These are phyloP conservation scores for Collybia mongolica DNA, from an alignment of 768 basidiomycete genomes.

Conservation along the genomic window DNA sequence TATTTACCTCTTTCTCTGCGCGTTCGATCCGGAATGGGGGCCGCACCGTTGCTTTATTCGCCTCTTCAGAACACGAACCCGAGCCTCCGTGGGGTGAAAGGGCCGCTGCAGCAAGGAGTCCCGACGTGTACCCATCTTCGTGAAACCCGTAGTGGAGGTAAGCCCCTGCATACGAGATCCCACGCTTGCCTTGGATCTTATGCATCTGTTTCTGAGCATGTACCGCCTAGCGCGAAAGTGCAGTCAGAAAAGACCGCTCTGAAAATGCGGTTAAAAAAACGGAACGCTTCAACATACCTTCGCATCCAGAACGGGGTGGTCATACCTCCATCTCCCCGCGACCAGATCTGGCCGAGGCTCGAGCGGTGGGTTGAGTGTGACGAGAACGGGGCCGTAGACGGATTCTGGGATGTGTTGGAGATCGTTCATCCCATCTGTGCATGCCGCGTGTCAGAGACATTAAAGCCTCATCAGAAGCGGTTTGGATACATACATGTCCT, in stretches of 20 bases:
- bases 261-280: too few species aligned
- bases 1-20: slow-evolving; percentile 28
- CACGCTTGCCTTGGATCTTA: slow-evolving; percentile 60
- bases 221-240: slow-evolving; percentile 45
- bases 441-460: neutral
- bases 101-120: slow-evolving; percentile 32
- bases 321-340: slow-evolving; percentile 56
- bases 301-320: slow-evolving; percentile 12
- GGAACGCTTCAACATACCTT: too few species aligned
- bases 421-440: slow-evolving; percentile 71
- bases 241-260: too few species aligned
- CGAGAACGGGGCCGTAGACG: slow-evolving; percentile 59
- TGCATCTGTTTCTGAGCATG: slow-evolving; percentile 50
- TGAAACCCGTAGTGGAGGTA: slow-evolving; percentile 81
- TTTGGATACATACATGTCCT: slow-evolving; percentile 41
- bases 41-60: slow-evolving; percentile 23
- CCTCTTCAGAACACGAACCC: neutral
- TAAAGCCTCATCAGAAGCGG: neutral
- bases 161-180: slow-evolving; percentile 67
- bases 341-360: slow-evolving; percentile 46
- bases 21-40: slow-evolving; percentile 43
- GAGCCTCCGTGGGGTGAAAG: neutral
- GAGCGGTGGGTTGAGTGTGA: slow-evolving; percentile 73
- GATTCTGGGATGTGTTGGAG: slow-evolving; percentile 63
- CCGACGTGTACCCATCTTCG: slow-evolving; percentile 70